phyloP scores from a whole-genome alignment of 73 alveolate species.

The Blepharisma japonicum region DNA sequence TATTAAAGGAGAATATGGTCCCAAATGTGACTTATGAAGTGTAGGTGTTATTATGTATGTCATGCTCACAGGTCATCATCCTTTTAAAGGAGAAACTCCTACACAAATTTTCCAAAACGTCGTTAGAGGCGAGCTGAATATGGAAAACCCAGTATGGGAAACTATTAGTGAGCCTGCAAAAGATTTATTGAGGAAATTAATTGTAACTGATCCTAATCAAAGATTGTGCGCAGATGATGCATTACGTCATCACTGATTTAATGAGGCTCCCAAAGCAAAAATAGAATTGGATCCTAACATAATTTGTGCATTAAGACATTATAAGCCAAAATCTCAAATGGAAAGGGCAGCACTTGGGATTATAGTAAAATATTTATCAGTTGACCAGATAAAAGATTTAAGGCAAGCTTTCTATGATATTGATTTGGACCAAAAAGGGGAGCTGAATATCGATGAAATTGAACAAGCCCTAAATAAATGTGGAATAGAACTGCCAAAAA shows the following conservation, averaged over 20 bases:
- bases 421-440: not conserved
- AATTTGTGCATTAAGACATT: not conserved
- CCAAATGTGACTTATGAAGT: slow-evolving; percentile 38
- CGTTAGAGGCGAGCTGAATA: not conserved
- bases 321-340: not conserved
- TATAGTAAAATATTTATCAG: not conserved
- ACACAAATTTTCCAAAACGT: not conserved
- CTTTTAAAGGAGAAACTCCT: slow-evolving; percentile 31
- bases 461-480: not conserved
- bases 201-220: slow-evolving; percentile 57
- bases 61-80: slow-evolving; percentile 32
- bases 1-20: slow-evolving; percentile 27
- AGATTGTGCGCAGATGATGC: slow-evolving; percentile 78
- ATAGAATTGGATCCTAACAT: too few relatives aligned
- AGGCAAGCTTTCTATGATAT: not conserved
- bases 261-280: too few relatives aligned
- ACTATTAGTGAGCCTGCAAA: slow-evolving; percentile 75
- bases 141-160: slow-evolving; percentile 52
- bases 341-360: not conserved
- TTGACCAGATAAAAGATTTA: not conserved
- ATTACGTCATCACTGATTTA: slow-evolving; percentile 80
- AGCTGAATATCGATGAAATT: not conserved
- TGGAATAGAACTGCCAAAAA: slow-evolving; percentile 1
- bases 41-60: slow-evolving; percentile 33
- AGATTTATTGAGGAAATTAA: slow-evolving; percentile 67